Base-by-base conservation (phyloP, 352 stramenopile species). In the Globisporangium megalacanthum region DNA sequence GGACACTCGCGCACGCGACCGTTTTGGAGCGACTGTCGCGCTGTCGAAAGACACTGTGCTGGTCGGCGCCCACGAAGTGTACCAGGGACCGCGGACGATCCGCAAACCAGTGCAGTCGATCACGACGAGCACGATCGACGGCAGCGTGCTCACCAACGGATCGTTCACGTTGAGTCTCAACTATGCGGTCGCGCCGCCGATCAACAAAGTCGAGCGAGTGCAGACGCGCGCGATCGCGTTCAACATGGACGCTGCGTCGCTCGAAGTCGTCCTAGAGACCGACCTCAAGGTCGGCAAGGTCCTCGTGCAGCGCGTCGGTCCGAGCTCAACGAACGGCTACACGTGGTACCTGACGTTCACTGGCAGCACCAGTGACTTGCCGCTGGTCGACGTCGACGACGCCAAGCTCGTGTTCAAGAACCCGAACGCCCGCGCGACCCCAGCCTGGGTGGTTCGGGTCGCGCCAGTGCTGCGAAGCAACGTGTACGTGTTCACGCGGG, bases 271-370 rank as follows among this genome's bases (percentile, higher is more conserved):
- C 1, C 52, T 97, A 5, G 72, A 93, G 62, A 66, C 45, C 1
- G 83, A 97, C 39, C 77, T 97, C 22, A 52, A 70, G 4, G 57
- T 94, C 10, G 79, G 79, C 0, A 84, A 87, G 29, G 48, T 97
- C 0, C 60, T 91, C 8, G 89, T 96, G 7, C 64, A 60, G 3
- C 81, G 89, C 1, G 72, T 75, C 13, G 86, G 79, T 0, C 74
- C 82, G 3, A 79, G 71, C 33, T 42, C 58, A 1, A 52, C 47
- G 4, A 72, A 72, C 31, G 88, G 78, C 3, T 94, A 86, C 56
- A 89, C 78, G 39, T 97, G 88, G 88, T 86, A 73, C 20, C 70
- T 97, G 15, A 96, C 86, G 10, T 97, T 95, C 62, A 62, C 76
- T 0, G 74, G 67, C 3, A 69, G 60, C 9, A 80, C 65, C 10